Percentiles rank a stretch among this genome's conserved stretches.
phyloP scores from a whole-genome alignment of 306 rosid genomes.

The Lathyrus tuberosus region DNA sequence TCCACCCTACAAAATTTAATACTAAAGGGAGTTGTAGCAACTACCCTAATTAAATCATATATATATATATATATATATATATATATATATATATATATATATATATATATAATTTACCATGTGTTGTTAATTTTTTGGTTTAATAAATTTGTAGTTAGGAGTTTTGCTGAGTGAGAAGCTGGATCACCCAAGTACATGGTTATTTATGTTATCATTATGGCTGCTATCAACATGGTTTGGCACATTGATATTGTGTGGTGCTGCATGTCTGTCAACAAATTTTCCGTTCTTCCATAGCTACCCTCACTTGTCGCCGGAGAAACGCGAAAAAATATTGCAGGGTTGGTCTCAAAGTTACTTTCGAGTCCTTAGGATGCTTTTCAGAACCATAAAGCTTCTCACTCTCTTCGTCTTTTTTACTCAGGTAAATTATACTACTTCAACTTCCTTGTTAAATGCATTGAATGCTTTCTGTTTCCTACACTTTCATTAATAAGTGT shows the following conservation, averaged over 20 bases:
- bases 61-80: no score
- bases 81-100: no score
- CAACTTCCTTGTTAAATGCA: neutral
- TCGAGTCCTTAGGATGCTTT: constrained; percentile 47
- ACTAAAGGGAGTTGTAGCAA: no score
- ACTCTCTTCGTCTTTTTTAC: constrained; percentile 63
- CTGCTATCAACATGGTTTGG: constrained; percentile 75
- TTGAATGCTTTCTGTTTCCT: neutral
- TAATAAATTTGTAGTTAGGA: constrained; percentile 47
- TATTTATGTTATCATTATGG: constrained; percentile 49
- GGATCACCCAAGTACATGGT: constrained; percentile 61
- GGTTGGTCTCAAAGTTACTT: constrained; percentile 64
- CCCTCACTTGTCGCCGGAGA: constrained; percentile 36
- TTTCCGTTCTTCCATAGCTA: constrained; percentile 64
- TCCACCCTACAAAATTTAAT: no score
- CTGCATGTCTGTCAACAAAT: constrained; percentile 33
- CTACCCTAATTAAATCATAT: no score
- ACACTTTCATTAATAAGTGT: neutral
- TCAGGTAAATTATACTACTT: constrained; percentile 50
- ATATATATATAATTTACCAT: no score
- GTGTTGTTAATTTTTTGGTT: neutral
- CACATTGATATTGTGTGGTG: constrained; percentile 61
- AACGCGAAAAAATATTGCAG: constrained; percentile 44
- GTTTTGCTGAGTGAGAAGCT: constrained; percentile 49
- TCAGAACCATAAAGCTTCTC: constrained; percentile 61